Percentiles rank a stretch among this genome's conserved stretches.
Conservation (phyloP, 192 early-diverging fungal species). For the Coemansia sp. region DNA sequence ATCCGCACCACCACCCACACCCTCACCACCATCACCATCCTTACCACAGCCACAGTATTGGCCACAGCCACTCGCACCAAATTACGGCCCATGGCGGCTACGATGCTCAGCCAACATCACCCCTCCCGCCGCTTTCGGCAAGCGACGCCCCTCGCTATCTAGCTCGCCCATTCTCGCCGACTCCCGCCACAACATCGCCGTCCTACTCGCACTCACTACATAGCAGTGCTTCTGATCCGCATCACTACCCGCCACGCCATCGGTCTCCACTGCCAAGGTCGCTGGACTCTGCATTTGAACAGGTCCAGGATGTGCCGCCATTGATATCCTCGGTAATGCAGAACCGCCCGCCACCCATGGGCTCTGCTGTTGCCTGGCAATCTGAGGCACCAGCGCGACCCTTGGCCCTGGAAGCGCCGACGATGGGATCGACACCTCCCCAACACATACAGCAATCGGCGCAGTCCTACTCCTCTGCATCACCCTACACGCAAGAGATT, state of each 20-base stretch:
- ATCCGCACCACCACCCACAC: background rate
- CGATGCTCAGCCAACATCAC: conserved; percentile 11
- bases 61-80: conserved; percentile 3
- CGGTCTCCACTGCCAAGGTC: background rate
- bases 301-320: conserved; percentile 5
- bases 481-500: conserved; percentile 28
- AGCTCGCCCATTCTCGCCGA: conserved; percentile 1
- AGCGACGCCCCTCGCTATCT: background rate
- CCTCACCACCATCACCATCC: background rate
- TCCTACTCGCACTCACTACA: background rate
- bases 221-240: conserved; percentile 3
- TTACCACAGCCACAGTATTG: conserved; percentile 1
- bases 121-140: background rate
- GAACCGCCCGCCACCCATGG: background rate
- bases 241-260: background rate
- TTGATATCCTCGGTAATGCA: conserved; percentile 4
- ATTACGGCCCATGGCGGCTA: conserved; percentile 3
- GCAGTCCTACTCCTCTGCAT: conserved; percentile 35
- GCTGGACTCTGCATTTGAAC: background rate
- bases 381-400: background rate
- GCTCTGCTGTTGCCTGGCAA: background rate
- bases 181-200: background rate
- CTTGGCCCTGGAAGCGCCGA: conserved; percentile 1
- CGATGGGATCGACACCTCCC: conserved; percentile 45
- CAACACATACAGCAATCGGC: conserved; percentile 47